These are phyloP conservation scores for Glonium stellatum DNA, from an alignment of 495 filamentous ascomycete genomes.

Conservation along the genomic window DNA sequence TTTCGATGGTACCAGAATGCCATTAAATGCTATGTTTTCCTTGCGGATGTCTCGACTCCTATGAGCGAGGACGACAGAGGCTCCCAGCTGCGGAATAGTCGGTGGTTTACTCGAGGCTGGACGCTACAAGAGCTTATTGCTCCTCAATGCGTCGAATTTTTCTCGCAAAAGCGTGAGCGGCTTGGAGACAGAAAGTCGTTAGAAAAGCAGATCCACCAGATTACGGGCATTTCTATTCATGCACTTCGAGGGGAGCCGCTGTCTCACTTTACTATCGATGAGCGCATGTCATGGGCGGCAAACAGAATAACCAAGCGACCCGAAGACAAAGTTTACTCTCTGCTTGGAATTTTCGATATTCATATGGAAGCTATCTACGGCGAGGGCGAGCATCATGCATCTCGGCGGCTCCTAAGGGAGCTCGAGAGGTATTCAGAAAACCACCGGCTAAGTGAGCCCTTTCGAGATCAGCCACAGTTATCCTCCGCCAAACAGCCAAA, in stretches of 20 bases:
- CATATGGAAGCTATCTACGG: constrained; percentile 18
- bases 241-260: constrained; percentile 19
- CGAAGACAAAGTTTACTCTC: constrained; percentile 22
- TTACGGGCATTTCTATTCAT: constrained; percentile 15
- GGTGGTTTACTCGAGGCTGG: constrained; percentile 7
- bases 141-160: constrained; percentile 22
- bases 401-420: constrained; percentile 1
- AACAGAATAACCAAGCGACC: constrained; percentile 22
- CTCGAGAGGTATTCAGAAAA: constrained; percentile 7
- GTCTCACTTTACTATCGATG: constrained; percentile 11
- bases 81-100: constrained; percentile 13
- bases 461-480: neutral
- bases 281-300: constrained; percentile 29
- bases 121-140: constrained; percentile 20
- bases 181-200: constrained; percentile 22
- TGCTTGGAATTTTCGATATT: constrained; percentile 20
- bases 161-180: constrained; percentile 11
- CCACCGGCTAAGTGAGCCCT: constrained; percentile 1
- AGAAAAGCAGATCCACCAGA: constrained; percentile 12
- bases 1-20: constrained; percentile 14
- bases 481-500: constrained; percentile 4
- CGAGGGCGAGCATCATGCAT: constrained; percentile 9
- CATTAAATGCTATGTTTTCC: constrained; percentile 14
- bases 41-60: constrained; percentile 13
- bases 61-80: constrained; percentile 6